Conservation (phyloP, 116 monocot species). For the Thalassia testudinum region DNA sequence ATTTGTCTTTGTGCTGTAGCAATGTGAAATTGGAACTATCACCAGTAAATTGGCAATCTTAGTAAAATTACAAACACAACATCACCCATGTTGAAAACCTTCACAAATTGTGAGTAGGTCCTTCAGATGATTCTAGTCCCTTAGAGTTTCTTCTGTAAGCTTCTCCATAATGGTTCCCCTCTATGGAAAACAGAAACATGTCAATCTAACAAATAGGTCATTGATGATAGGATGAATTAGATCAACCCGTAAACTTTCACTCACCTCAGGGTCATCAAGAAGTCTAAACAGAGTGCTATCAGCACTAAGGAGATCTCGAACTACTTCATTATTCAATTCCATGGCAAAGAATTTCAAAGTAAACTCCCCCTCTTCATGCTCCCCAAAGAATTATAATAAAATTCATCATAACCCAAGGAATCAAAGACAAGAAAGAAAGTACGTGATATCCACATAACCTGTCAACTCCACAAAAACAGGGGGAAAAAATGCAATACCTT, state of each 20-base stretch:
- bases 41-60: no score
- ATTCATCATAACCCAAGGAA: no score
- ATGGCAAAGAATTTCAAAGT: conserved; percentile 82
- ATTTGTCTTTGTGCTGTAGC: conserved; percentile 66
- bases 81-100: conserved; percentile 24
- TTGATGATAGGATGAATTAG: no score
- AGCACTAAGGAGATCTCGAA: conserved; percentile 69
- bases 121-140: conserved; percentile 56
- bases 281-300: conserved; percentile 66
- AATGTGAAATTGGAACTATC: no score
- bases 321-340: conserved; percentile 95
- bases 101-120: conserved; percentile 72
- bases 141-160: conserved; percentile 61
- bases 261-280: conserved; percentile 96
- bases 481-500: conserved; percentile 24
- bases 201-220: neutral
- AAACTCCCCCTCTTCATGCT: conserved; percentile 82
- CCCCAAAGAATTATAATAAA: conserved; percentile 1
- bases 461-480: no score
- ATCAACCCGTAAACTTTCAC: neutral
- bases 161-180: conserved; percentile 91
- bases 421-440: no score
- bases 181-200: conserved; percentile 13
- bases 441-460: no score
- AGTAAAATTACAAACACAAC: no score